phyloP scores from a whole-genome alignment of 306 rosid genomes.

The Acacia acuminata region DNA sequence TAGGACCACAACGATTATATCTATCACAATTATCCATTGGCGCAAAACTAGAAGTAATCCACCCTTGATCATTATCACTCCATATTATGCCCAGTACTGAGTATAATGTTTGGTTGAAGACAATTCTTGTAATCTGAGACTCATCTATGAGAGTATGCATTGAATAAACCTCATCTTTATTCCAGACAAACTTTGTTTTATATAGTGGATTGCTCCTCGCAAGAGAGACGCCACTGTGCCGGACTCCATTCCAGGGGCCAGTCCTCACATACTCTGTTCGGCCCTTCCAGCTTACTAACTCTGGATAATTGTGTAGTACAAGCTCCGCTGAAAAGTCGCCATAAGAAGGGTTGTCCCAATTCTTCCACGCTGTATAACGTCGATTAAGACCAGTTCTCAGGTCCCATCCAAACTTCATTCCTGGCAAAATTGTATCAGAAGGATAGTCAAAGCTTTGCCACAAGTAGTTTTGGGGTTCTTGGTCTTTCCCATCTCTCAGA shows the following conservation, averaged over 20 bases:
- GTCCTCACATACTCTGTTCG: not conserved
- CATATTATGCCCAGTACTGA: not conserved
- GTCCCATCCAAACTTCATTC: constrained; percentile 43
- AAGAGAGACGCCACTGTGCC: not conserved
- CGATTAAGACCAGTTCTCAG: constrained; percentile 5
- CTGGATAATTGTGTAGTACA: not conserved
- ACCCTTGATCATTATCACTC: not conserved
- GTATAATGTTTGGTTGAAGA: not conserved
- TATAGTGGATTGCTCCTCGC: not conserved
- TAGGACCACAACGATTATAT: not conserved
- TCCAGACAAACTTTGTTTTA: not conserved
- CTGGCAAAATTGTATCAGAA: constrained; percentile 24
- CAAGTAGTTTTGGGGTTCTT: constrained; percentile 7
- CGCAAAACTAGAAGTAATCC: not conserved
- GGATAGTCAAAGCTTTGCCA: constrained; percentile 51
- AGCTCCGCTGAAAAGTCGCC: constrained; percentile 12
- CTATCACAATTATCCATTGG: not conserved
- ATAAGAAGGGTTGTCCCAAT: constrained; percentile 27
- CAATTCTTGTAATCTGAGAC: not conserved
- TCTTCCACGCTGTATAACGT: constrained; percentile 28
- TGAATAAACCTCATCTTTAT: not conserved
- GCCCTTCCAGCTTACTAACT: not conserved
- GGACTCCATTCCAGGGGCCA: constrained; percentile 2
- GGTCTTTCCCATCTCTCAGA: constrained; percentile 27
- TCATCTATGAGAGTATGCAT: not conserved